Evolutionary conservation across 2,329 filamentous ascomycete species (phyloP).

Genomic region (Didymella exigua): DNA sequence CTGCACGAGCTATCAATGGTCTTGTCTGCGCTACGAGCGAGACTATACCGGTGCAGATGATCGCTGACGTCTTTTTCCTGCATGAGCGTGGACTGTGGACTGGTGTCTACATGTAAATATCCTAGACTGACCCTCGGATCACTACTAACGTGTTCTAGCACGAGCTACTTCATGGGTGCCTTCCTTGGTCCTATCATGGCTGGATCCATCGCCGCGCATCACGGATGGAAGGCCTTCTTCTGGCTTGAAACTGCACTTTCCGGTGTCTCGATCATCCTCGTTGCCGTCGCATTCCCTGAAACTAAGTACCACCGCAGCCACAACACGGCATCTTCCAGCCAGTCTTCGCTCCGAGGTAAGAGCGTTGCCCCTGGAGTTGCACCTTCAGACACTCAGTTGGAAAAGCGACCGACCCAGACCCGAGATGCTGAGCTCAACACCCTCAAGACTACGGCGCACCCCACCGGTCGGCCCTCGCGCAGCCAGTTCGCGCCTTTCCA

Average conservation of each 20-base stretch:
- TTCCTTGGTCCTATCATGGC: constrained; percentile 54
- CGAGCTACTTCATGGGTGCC: constrained; percentile 51
- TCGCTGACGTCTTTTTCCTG: constrained; percentile 54
- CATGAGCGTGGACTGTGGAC: constrained; percentile 52
- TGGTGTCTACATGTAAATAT: constrained; percentile 47
- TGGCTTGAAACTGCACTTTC: constrained; percentile 52
- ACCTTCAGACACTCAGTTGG: constrained; percentile 20
- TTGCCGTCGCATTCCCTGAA: constrained; percentile 52
- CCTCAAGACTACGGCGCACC: constrained; percentile 22
- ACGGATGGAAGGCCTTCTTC: constrained; percentile 56
- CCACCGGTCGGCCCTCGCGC: constrained; percentile 48
- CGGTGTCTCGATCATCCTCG: constrained; percentile 48
- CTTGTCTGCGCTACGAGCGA: constrained; percentile 53
- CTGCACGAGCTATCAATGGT: constrained; percentile 52
- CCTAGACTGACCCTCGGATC: too few species aligned
- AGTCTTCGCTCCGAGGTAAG: constrained; percentile 2
- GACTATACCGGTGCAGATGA: constrained; percentile 52
- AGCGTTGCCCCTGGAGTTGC: background rate
- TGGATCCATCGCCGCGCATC: constrained; percentile 49
- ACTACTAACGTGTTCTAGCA: constrained; percentile 28
- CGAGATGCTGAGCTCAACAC: constrained; percentile 23
- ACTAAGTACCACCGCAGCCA: constrained; percentile 49
- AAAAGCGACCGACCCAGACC: constrained; percentile 33
- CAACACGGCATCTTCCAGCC: constrained; percentile 5
- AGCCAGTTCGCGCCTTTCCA: constrained; percentile 48